Evolutionary conservation across 2,329 filamentous ascomycete genomes (phyloP).

Genomic region (Ramularia endophylla): DNA sequence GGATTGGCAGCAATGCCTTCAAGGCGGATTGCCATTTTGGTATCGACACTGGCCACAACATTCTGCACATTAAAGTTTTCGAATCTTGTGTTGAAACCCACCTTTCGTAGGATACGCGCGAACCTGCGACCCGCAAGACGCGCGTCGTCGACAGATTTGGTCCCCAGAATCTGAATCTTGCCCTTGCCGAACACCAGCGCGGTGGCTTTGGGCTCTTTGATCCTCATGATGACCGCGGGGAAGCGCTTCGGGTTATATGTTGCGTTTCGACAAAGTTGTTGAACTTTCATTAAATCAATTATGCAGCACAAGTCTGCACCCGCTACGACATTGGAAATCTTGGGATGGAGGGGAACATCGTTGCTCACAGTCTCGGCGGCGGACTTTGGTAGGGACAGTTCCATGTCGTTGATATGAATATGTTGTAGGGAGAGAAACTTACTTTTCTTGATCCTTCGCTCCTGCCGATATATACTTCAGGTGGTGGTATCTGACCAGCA

Average conservation of each 20-base stretch:
- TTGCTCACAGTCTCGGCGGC: too few species aligned
- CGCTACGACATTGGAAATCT: conserved; percentile 69
- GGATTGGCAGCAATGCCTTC: conserved; percentile 73
- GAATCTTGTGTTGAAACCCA: conserved; percentile 86
- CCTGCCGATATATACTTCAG: too few species aligned
- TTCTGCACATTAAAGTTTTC: conserved; percentile 94
- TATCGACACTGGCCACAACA: conserved; percentile 83
- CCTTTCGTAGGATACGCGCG: conserved; percentile 84
- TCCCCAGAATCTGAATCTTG: conserved; percentile 92
- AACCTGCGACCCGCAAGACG: conserved; percentile 84
- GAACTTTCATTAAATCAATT: conserved; percentile 84
- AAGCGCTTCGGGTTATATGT: conserved; percentile 94
- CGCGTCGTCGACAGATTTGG: conserved; percentile 82
- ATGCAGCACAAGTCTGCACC: conserved; percentile 88
- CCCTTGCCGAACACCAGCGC: conserved; percentile 82
- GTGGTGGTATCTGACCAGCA: too few species aligned
- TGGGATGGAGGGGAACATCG: conserved; percentile 1
- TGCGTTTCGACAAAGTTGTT: conserved; percentile 78
- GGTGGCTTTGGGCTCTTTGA: conserved; percentile 83
- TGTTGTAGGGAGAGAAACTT: too few species aligned
- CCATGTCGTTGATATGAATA: too few species aligned
- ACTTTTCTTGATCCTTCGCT: too few species aligned
- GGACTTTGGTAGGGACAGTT: too few species aligned
- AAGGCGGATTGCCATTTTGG: conserved; percentile 83
- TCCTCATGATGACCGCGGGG: conserved; percentile 87